phyloP scores from a whole-genome alignment of 2,329 filamentous ascomycete species.

The Sphaerulina vaccinii region DNA sequence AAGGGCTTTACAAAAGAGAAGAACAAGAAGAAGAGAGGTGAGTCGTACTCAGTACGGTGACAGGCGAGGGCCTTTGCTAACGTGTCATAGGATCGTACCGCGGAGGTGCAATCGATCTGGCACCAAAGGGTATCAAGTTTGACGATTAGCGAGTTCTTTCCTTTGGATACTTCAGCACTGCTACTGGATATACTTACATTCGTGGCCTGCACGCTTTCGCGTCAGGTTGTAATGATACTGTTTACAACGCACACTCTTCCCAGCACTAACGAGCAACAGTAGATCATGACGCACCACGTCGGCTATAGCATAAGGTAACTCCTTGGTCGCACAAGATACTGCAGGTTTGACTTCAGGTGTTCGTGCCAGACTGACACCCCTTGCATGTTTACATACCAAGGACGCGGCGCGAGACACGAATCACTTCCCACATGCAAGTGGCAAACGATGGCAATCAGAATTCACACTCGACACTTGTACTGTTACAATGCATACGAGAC shows the following conservation, averaged over 20 bases:
- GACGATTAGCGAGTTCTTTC: slow-evolving; percentile 60
- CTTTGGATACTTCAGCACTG: background rate
- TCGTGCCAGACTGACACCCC: too few species aligned
- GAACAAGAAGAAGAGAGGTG: slow-evolving; percentile 68
- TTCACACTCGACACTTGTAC: background rate
- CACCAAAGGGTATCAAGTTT: slow-evolving; percentile 88
- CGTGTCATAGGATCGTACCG: slow-evolving; percentile 75
- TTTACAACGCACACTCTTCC: too few species aligned
- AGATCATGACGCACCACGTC: too few species aligned
- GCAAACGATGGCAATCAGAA: background rate
- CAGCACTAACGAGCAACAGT: too few species aligned
- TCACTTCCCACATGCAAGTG: slow-evolving; percentile 1
- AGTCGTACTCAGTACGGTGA: slow-evolving; percentile 4
- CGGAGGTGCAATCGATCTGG: slow-evolving; percentile 82
- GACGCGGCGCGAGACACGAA: too few species aligned
- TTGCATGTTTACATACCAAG: too few species aligned
- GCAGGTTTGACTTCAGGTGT: too few species aligned
- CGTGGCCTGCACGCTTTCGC: background rate
- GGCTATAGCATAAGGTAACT: too few species aligned
- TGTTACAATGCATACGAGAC: background rate
- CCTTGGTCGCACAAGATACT: too few species aligned
- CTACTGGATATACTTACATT: background rate
- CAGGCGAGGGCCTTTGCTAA: background rate
- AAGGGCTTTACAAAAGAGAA: slow-evolving; percentile 99
- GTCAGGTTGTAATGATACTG: background rate